These are phyloP conservation scores for Roridomyces roridus DNA, from an alignment of 768 basidiomycete genomes.

Conservation along the genomic window DNA sequence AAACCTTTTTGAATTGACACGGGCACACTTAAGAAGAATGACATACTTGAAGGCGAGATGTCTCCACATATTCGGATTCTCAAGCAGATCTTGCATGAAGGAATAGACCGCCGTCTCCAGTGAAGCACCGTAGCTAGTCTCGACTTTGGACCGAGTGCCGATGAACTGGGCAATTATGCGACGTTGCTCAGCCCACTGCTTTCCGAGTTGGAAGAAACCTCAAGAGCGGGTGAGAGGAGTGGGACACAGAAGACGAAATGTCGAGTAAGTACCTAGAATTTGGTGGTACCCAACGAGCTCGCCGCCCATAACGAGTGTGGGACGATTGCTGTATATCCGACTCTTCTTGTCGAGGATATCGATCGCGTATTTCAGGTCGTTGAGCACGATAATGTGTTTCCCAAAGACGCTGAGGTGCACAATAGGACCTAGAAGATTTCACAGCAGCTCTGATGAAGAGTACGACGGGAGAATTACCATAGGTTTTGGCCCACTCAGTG, in stretches of 20 bases:
- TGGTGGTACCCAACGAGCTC: no score
- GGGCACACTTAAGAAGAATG: no score
- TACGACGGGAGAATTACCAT: background rate
- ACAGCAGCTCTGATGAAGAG: no score
- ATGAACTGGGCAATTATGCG: conserved; percentile 9
- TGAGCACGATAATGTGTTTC: conserved; percentile 43
- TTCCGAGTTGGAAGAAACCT: conserved; percentile 18
- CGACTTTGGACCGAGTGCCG: conserved; percentile 8
- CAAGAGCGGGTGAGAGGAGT: background rate
- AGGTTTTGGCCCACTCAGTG: background rate
- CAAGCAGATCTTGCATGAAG: no score
- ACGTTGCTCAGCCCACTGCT: background rate
- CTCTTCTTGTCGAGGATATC: conserved; percentile 51
- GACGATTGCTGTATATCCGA: conserved; percentile 48
- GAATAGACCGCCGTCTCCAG: no score
- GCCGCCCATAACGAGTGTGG: conserved; percentile 28
- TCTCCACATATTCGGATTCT: conserved; percentile 18
- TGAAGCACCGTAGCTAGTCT: no score
- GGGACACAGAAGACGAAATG: conserved; percentile 10
- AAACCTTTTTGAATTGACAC: no score
- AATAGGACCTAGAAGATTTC: background rate
- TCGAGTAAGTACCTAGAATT: no score
- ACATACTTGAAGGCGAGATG: conserved; percentile 10
- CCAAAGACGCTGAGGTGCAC: conserved; percentile 36
- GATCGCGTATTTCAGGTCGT: conserved; percentile 32